A percentile compares a stretch with the other conserved stretches of the same genome.
phyloP scores from a whole-genome alignment of 768 basidiomycete species.

The Omphalotus guepiniiformis region DNA sequence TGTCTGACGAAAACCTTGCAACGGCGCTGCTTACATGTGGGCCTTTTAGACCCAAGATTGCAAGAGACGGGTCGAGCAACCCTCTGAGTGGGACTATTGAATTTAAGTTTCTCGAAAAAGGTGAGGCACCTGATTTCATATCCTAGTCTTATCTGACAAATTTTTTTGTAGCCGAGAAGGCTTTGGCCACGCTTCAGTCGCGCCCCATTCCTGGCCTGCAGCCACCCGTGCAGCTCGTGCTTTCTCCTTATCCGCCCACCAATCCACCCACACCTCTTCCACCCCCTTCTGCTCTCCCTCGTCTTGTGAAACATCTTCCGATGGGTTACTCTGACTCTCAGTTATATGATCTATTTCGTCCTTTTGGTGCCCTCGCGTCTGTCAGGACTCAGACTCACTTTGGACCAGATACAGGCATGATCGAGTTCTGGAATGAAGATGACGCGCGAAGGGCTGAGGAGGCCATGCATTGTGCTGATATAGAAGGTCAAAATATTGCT shows the following conservation, averaged over 20 bases:
- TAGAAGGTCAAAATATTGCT: slow-evolving; percentile 81
- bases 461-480: slow-evolving; percentile 77
- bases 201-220: slow-evolving; percentile 61
- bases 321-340: slow-evolving; percentile 59
- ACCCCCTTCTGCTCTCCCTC: slow-evolving; percentile 70
- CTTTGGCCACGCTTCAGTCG: slow-evolving; percentile 77
- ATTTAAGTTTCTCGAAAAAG: slow-evolving; percentile 79
- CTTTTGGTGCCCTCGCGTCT: slow-evolving; percentile 80
- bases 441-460: slow-evolving; percentile 78
- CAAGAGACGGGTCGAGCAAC: slow-evolving; percentile 50
- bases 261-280: slow-evolving; percentile 71
- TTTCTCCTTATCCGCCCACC: slow-evolving; percentile 84
- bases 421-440: slow-evolving; percentile 87
- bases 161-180: slow-evolving; percentile 70
- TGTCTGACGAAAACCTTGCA: slow-evolving; percentile 76
- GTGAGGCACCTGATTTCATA: slow-evolving; percentile 35
- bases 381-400: slow-evolving; percentile 70
- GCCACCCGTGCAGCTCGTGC: slow-evolving; percentile 56
- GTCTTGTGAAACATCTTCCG: slow-evolving; percentile 84
- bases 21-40: slow-evolving; percentile 69
- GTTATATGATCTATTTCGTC: slow-evolving; percentile 82
- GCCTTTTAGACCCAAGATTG: slow-evolving; percentile 77
- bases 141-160: slow-evolving; percentile 5
- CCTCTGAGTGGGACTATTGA: slow-evolving; percentile 73
- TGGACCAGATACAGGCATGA: slow-evolving; percentile 70